A percentile compares a stretch with the other conserved stretches of the same genome.
phyloP scores from a whole-genome alignment of 192 early-diverging fungal genomes.

The Endogone sp. region DNA sequence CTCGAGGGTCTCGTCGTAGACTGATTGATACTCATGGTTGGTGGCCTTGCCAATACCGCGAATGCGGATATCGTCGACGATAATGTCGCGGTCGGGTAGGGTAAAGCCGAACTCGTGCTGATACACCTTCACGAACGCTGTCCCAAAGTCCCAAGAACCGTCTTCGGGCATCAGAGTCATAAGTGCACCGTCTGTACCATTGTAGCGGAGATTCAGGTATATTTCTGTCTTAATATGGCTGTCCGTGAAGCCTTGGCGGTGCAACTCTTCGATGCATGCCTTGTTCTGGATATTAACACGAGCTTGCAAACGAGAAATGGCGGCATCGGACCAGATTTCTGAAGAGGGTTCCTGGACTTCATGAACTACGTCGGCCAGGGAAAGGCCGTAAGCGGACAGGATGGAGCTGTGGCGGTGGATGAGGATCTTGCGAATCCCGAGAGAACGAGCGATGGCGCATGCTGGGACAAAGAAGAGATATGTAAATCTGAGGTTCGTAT shows the following conservation, averaged over 20 bases:
- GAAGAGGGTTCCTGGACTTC: constrained; percentile 85
- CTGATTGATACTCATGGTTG: constrained; percentile 23
- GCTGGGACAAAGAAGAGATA: constrained; percentile 33
- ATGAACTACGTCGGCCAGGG: constrained; percentile 87
- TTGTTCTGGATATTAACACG: constrained; percentile 46
- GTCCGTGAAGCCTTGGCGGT: constrained; percentile 65
- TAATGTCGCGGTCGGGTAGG: constrained; percentile 74
- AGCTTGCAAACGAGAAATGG: constrained; percentile 39
- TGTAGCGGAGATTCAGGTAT: constrained; percentile 87
- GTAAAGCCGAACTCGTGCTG: constrained; percentile 94
- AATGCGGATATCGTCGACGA: constrained; percentile 91
- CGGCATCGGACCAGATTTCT: constrained; percentile 33
- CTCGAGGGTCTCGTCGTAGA: constrained; percentile 33
- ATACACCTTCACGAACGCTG: constrained; percentile 71
- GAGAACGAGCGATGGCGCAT: constrained; percentile 81
- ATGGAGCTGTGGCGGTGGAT: constrained; percentile 89
- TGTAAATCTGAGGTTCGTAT: too few relatives aligned
- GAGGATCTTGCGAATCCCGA: constrained; percentile 84
- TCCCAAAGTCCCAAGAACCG: constrained; percentile 60
- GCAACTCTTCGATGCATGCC: constrained; percentile 48
- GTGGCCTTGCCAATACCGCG: constrained; percentile 70
- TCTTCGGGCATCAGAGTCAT: constrained; percentile 76
- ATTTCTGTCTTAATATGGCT: constrained; percentile 53
- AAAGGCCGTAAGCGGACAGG: constrained; percentile 90
- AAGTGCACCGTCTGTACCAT: constrained; percentile 88